These are phyloP conservation scores for Austroboletus eburneus DNA, from an alignment of 768 basidiomycete species.

Conservation along the genomic window DNA sequence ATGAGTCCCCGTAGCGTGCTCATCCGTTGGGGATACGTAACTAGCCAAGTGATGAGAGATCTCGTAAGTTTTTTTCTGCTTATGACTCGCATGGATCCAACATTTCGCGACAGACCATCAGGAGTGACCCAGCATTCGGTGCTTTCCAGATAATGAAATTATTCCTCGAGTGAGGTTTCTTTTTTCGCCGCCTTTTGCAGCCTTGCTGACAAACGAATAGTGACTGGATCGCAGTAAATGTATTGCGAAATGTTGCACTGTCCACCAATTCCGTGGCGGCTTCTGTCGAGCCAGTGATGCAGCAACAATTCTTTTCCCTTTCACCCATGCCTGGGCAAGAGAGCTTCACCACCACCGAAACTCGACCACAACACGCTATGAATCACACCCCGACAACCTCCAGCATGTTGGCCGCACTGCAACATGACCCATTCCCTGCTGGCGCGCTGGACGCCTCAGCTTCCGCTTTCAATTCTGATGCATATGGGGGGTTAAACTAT, in stretches of 20 bases:
- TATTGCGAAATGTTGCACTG: conserved; percentile 79
- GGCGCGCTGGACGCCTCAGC: conserved; percentile 63
- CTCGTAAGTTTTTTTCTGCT: conserved; percentile 48
- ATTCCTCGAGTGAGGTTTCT: conserved; percentile 73
- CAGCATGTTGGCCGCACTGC: conserved; percentile 86
- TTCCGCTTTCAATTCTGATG: conserved; percentile 61
- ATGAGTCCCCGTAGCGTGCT: conserved; percentile 86
- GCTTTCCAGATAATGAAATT: conserved; percentile 90
- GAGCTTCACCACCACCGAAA: conserved; percentile 63
- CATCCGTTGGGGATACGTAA: conserved; percentile 91
- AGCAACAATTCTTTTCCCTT: conserved; percentile 81
- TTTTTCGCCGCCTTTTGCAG: not conserved
- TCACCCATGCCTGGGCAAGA: conserved; percentile 91
- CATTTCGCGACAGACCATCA: conserved; percentile 62
- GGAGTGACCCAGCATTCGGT: conserved; percentile 88
- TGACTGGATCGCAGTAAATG: conserved; percentile 90
- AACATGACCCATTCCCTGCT: conserved; percentile 66
- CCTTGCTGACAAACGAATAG: conserved; percentile 37
- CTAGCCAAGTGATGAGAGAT: conserved; percentile 90
- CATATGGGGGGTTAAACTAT: conserved; percentile 67
- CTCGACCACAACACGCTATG: conserved; percentile 60
- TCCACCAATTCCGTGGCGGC: conserved; percentile 91
- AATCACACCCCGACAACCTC: conserved; percentile 82
- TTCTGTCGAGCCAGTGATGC: conserved; percentile 88
- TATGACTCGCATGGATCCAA: conserved; percentile 1